phyloP scores from a whole-genome alignment of 1,284 basidiomycete species.

The Heterobasidion occidentale region DNA sequence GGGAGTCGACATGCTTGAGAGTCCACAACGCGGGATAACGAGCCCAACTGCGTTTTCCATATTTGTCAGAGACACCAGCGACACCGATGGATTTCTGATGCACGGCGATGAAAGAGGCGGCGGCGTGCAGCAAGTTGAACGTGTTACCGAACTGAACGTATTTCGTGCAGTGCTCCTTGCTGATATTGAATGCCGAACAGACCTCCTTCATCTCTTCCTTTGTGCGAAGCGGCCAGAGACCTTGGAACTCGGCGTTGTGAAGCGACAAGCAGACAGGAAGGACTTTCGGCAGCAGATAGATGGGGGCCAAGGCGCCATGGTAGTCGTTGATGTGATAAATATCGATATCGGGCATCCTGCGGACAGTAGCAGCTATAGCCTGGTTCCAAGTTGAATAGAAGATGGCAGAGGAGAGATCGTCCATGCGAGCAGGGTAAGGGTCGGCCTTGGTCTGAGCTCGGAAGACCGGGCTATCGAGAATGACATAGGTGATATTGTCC shows the following conservation, averaged over 20 bases:
- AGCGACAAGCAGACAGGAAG: slow-evolving; percentile 86
- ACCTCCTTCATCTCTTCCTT: slow-evolving; percentile 98
- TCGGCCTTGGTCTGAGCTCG: slow-evolving; percentile 91
- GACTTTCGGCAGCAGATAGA: slow-evolving; percentile 86
- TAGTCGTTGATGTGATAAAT: slow-evolving; percentile 90
- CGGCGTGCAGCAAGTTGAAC: slow-evolving; percentile 89
- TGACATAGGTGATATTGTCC: slow-evolving; percentile 91
- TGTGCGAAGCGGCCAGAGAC: slow-evolving; percentile 88
- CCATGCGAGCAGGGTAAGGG: slow-evolving; percentile 93
- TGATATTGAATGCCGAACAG: slow-evolving; percentile 92
- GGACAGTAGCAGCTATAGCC: slow-evolving; percentile 84
- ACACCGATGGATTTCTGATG: slow-evolving; percentile 92
- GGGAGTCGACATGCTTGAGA: slow-evolving; percentile 86
- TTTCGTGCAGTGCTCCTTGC: slow-evolving; percentile 90
- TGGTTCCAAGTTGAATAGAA: slow-evolving; percentile 98
- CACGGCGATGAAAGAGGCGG: slow-evolving; percentile 82
- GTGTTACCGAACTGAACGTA: slow-evolving; percentile 97
- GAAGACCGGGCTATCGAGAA: slow-evolving; percentile 91
- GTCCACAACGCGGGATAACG: slow-evolving; percentile 93
- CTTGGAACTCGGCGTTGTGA: slow-evolving; percentile 95
- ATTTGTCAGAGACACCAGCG: slow-evolving; percentile 93
- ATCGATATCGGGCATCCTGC: slow-evolving; percentile 78
- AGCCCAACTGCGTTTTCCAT: slow-evolving; percentile 92
- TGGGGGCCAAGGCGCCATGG: slow-evolving; percentile 83
- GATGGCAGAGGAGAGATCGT: slow-evolving; percentile 89